Evolutionary conservation across 768 basidiomycete genomes (phyloP).

Genomic region (Pleurotus ostreatus): DNA sequence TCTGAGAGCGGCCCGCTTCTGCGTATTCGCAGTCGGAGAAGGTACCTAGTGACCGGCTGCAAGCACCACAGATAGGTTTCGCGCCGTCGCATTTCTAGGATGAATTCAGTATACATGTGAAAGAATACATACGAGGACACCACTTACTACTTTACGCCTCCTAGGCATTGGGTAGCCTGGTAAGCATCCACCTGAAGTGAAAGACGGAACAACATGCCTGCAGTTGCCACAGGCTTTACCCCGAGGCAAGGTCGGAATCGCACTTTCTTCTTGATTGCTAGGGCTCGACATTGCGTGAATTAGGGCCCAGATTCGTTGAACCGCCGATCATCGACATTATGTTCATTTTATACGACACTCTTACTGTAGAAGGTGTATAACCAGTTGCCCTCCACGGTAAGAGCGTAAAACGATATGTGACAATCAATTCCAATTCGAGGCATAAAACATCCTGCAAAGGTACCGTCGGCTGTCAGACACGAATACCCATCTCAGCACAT

Average conservation of each 20-base stretch:
- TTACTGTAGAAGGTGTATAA: no score
- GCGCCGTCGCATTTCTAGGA: slow-evolving; percentile 51
- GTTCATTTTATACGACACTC: no score
- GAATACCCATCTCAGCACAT: no score
- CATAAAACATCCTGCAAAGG: no score
- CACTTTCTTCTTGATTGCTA: no score
- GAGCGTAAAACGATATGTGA: no score
- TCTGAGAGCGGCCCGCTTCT: slow-evolving; percentile 40
- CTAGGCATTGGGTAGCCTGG: background rate
- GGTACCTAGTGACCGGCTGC: slow-evolving; percentile 35
- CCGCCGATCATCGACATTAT: no score
- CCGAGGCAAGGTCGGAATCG: background rate
- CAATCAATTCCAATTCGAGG: no score
- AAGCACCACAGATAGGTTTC: slow-evolving; percentile 50
- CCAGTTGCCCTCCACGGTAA: no score
- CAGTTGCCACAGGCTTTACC: background rate
- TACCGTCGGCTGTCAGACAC: no score
- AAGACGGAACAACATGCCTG: background rate
- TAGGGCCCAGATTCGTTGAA: no score
- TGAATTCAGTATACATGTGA: background rate
- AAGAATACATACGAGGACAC: background rate
- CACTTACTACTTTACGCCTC: background rate
- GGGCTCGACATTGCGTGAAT: no score
- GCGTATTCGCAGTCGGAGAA: slow-evolving; percentile 65
- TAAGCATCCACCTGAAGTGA: background rate